Conservation (phyloP, 371 early-diverging fungal genomes). For the Basidiobolus meristosporus region DNA sequence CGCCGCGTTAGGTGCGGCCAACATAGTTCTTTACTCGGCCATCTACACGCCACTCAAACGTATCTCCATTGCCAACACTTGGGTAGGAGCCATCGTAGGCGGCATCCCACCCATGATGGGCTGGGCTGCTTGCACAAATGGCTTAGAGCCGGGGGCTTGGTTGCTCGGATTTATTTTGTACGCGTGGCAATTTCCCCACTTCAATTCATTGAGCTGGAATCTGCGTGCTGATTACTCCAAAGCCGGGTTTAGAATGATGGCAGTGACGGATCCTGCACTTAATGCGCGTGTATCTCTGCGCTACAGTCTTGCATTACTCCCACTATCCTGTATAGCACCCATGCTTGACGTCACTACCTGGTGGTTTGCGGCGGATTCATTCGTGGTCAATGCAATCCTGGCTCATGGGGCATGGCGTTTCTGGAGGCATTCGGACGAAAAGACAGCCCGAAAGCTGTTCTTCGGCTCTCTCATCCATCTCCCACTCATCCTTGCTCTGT, state of each 20-base stretch:
- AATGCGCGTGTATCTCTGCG: constrained; percentile 77
- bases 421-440: constrained; percentile 55
- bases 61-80: constrained; percentile 80
- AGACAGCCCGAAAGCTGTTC: constrained; percentile 69
- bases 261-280: constrained; percentile 67
- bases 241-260: constrained; percentile 94
- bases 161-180: constrained; percentile 63
- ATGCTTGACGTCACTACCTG: constrained; percentile 53
- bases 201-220: constrained; percentile 84
- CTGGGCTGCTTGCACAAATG: constrained; percentile 71
- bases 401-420: constrained; percentile 48
- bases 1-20: constrained; percentile 59
- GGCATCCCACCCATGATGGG: constrained; percentile 98
- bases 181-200: constrained; percentile 98
- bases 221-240: constrained; percentile 85
- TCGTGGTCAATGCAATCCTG: constrained; percentile 53
- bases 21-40: constrained; percentile 71
- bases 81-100: constrained; percentile 90
- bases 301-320: constrained; percentile 70
- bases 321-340: constrained; percentile 41
- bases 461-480: constrained; percentile 78
- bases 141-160: constrained; percentile 62
- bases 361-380: constrained; percentile 63
- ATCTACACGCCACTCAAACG: constrained; percentile 93
- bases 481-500: constrained; percentile 61